These are phyloP conservation scores for Aspergillus felis DNA, from an alignment of 2,329 filamentous ascomycete species.

Conservation along the genomic window DNA sequence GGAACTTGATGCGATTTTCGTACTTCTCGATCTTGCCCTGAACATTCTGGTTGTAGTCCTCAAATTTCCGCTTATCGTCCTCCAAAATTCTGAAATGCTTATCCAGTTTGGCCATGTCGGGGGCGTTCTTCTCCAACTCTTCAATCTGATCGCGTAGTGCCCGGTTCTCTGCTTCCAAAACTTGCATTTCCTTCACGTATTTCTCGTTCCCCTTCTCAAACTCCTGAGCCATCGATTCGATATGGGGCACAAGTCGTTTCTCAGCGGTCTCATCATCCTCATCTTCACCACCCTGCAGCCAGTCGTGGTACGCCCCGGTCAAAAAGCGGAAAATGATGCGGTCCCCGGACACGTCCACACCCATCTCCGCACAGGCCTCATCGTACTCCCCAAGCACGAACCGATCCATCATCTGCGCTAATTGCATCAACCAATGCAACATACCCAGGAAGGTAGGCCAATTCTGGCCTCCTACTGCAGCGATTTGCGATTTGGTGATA, in stretches of 20 bases:
- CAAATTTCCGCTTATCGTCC: conserved; percentile 91
- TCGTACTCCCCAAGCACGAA: conserved; percentile 78
- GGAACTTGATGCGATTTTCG: conserved; percentile 69
- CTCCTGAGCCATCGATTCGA: conserved; percentile 79
- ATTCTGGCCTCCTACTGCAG: conserved; percentile 92
- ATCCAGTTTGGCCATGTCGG: conserved; percentile 78
- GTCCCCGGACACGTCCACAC: conserved; percentile 82
- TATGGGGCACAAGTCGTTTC: conserved; percentile 73
- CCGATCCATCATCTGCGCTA: conserved; percentile 87
- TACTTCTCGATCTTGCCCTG: conserved; percentile 86
- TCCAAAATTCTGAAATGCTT: conserved; percentile 90
- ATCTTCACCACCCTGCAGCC: conserved; percentile 88
- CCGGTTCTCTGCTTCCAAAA: conserved; percentile 81
- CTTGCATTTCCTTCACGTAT: conserved; percentile 77
- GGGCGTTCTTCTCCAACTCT: conserved; percentile 80
- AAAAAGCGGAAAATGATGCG: conserved; percentile 93
- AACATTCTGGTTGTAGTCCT: conserved; percentile 85
- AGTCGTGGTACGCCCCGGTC: conserved; percentile 84
- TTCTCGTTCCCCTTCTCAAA: conserved; percentile 83
- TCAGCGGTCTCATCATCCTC: conserved; percentile 81
- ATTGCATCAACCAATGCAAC: conserved; percentile 98
- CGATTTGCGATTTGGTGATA: conserved; percentile 94
- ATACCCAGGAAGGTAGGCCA: conserved; percentile 93
- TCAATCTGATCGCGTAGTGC: conserved; percentile 80
- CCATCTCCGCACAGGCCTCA: conserved; percentile 81